Base-by-base conservation (phyloP, 2,329 filamentous ascomycete genomes). In the Alternaria panax region DNA sequence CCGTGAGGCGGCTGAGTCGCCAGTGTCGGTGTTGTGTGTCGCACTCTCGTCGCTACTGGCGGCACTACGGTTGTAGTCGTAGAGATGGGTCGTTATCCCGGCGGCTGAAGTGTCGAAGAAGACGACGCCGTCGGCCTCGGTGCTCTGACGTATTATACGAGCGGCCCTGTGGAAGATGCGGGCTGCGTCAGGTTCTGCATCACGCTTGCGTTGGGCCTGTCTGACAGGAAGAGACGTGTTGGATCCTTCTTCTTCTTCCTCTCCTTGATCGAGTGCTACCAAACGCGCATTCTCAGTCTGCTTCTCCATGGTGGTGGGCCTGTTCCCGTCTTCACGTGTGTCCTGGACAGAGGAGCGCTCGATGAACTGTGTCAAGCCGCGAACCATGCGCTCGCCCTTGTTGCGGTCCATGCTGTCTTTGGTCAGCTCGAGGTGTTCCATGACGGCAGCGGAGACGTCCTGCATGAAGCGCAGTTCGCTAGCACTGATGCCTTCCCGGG, bases 121-220 rank as follows among this genome's bases (percentile, higher is more conserved):
- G 4, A 75, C 67, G 1, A 74, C 72, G n/a, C 75, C 75, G 42
- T 76, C 74, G 2, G 73, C 66, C 18, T 72, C 65, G 9, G 68
- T 74, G 4, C 69, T 74, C 34, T 77, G 68, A 7, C 73, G 72
- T 40, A 78, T 74, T 27, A 77, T 75, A 18, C 71, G 71, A 12
- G 75, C 75, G 9, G 75, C 75, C n/a, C 74, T 57, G 32, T 76
- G 73, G 42, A 75, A 77, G 34, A 77, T 71, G n/a, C 67, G 71
- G 28, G 64, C 65, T 25, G 61, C 63, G 51, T 69, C 70, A 6
- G 64, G 66, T 27, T 73, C 70, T 24, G 53, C 16, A n/a, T 74
- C 68, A 18, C 54, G 56, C 57, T 69, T 72, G 51, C 63, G 68
- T 38, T 68, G 67, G 27, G 66, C 58, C 32, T 66, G 64, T 41